Base-by-base conservation (phyloP, 1,139 yeast species). In the Saccharomycopsis hybrid region DNA sequence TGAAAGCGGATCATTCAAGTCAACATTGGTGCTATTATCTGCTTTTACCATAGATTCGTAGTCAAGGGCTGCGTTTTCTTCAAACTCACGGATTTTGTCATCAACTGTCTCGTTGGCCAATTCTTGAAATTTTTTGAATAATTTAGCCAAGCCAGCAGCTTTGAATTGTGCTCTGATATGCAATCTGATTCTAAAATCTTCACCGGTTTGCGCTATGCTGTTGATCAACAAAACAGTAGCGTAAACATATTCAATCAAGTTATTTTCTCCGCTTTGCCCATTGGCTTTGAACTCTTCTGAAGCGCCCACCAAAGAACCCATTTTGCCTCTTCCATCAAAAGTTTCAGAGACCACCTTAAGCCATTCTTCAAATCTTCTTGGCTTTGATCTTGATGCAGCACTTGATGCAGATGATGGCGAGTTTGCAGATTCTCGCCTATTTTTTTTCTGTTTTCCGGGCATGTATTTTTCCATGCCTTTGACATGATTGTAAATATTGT, bases 261-360 rank as follows among this genome's bases (percentile, higher is more conserved):
- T 80, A 56, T 78, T 80, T 60, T 89, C 96, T 41, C 82, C 76
- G 2, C 72, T 67, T 1, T 74, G 48, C 27, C 70, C 71, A 13
- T 62, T 56, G 11, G 78, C 70, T 55, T 81, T 80, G 51, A 82
- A 73, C 57, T 92, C 97, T n/a, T 85, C 95, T 55, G 90, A 82
- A 1, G 97, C 96, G 1, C 97, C 97, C 5, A 92, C 97, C 58
- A 84, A 68, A 0, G 96, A 86, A 13, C 96, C 95, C 74, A 85
- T 74, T 59, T 81, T 84, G 9, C 97, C 97, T 58, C 92, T 75
- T 1, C 97, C 97, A 55, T 85, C 90, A 48, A 92, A 63, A 0
- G 95, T 82, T 52, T 80, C 76, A 52, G 79, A 85, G 3, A 88
- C 84, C 8, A 84, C 71, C 58, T 76, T 72, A 49, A 90, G 65